Evolutionary conservation across 768 basidiomycete genomes (phyloP).

Genomic region (Boletus subcaerulescens): DNA sequence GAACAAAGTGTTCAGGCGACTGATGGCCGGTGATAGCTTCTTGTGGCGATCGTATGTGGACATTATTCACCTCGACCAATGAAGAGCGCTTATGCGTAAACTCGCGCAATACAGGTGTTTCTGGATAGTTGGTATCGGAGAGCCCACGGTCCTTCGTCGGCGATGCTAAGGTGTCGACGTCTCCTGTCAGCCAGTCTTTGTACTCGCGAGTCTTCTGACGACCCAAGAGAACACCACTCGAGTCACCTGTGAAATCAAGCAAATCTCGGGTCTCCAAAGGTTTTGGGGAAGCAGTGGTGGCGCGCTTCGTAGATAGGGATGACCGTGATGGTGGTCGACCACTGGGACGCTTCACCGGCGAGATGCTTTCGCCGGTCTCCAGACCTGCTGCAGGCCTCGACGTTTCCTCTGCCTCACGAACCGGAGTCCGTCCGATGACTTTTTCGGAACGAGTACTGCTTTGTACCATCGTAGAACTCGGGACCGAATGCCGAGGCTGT

Average conservation of each 20-base stretch:
- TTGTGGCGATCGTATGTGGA: constrained; percentile 29
- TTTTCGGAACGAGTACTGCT: constrained; percentile 56
- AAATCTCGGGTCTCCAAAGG: constrained; percentile 20
- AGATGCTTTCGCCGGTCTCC: constrained; percentile 15
- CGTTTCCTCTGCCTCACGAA: constrained; percentile 38
- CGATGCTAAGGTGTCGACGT: constrained; percentile 40
- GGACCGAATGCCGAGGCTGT: constrained; percentile 17
- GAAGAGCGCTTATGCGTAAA: constrained; percentile 75
- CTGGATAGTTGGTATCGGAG: constrained; percentile 17
- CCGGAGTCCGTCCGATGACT: constrained; percentile 51
- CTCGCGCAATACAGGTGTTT: constrained; percentile 56
- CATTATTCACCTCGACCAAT: constrained; percentile 48
- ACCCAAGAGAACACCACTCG: constrained; percentile 4
- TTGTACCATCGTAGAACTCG: constrained; percentile 14
- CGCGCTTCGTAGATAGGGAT: constrained; percentile 48
- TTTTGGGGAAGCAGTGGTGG: constrained; percentile 47
- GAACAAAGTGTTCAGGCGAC: constrained; percentile 3
- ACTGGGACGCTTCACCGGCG: constrained; percentile 16
- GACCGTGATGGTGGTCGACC: constrained; percentile 36
- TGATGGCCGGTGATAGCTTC: constrained; percentile 32
- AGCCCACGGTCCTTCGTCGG: constrained; percentile 16
- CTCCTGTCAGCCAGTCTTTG: constrained; percentile 77
- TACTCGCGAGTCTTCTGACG: constrained; percentile 31
- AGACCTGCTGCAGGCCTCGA: constrained; percentile 6
- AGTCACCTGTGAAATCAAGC: constrained; percentile 15